These are phyloP conservation scores for Plicaturopsis crispa DNA, from an alignment of 768 basidiomycete genomes.

Conservation along the genomic window DNA sequence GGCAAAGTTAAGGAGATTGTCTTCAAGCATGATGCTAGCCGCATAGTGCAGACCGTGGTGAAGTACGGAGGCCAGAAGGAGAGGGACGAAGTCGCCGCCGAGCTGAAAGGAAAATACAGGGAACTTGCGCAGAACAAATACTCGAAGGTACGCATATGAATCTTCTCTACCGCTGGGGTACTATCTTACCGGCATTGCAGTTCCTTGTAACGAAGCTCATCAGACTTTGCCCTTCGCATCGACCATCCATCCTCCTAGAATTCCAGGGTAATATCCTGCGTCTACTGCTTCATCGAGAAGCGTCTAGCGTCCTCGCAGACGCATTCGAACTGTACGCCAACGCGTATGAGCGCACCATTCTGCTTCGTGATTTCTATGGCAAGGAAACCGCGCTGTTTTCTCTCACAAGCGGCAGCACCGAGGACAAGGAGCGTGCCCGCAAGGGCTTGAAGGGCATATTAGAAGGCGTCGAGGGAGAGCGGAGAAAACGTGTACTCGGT, in stretches of 20 bases:
- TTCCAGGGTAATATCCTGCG: conserved; percentile 72
- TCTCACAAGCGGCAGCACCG: conserved; percentile 43
- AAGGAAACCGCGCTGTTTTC: conserved; percentile 77
- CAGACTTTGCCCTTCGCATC: conserved; percentile 65
- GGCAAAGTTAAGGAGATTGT: conserved; percentile 83
- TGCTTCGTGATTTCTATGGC: conserved; percentile 86
- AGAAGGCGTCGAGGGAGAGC: conserved; percentile 54
- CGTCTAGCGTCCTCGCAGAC: conserved; percentile 77
- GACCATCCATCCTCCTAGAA: conserved; percentile 68
- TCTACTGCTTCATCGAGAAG: conserved; percentile 79
- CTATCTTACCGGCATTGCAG: conserved; percentile 33
- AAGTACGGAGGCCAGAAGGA: conserved; percentile 73
- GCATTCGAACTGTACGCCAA: conserved; percentile 85
- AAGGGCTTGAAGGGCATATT: conserved; percentile 65
- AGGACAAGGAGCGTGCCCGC: conserved; percentile 57
- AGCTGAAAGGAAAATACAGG: conserved; percentile 75
- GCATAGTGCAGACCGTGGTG: conserved; percentile 75
- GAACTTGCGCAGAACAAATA: conserved; percentile 83
- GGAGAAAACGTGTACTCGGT: conserved; percentile 56
- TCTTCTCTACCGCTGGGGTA: not conserved
- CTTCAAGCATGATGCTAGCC: conserved; percentile 88
- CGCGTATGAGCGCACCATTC: conserved; percentile 72
- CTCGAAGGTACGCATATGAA: conserved; percentile 56
- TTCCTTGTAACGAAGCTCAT: conserved; percentile 80
- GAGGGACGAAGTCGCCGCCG: conserved; percentile 72